Evolutionary conservation across 2,329 filamentous ascomycete genomes (phyloP).

Genomic region (Emmonsia crescens): DNA sequence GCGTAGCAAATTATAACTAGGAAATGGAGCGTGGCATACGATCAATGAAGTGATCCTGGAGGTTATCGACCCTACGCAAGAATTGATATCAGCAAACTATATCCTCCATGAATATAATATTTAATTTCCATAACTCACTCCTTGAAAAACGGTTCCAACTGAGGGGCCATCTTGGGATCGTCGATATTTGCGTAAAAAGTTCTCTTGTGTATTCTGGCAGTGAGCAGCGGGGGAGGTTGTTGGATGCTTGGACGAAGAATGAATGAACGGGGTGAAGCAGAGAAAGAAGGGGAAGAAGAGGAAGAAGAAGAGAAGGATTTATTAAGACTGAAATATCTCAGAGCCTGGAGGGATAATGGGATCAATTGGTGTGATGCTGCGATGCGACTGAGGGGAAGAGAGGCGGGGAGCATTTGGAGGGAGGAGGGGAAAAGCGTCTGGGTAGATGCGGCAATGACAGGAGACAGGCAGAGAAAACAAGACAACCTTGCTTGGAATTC

Average conservation of each 20-base stretch:
- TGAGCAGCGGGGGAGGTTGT: background rate
- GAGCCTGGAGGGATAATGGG: background rate
- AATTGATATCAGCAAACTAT: background rate
- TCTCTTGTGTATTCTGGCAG: slow-evolving; percentile 11
- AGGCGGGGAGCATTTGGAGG: slow-evolving; percentile 14
- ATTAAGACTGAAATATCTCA: background rate
- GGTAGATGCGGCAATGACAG: background rate
- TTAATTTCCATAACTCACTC: slow-evolving; percentile 43
- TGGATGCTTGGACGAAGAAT: background rate
- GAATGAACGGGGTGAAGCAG: background rate
- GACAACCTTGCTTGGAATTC: background rate
- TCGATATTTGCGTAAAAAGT: slow-evolving; percentile 37
- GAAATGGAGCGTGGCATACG: slow-evolving; percentile 36
- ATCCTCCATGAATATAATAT: background rate
- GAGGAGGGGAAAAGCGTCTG: background rate
- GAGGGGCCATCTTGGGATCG: slow-evolving; percentile 66
- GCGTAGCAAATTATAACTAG: background rate
- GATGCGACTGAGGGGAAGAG: slow-evolving; percentile 11
- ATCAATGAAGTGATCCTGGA: slow-evolving; percentile 75
- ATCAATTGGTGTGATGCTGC: slow-evolving; percentile 3
- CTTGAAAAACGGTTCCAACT: slow-evolving; percentile 86
- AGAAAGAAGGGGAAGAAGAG: background rate
- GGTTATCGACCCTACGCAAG: slow-evolving; percentile 52
- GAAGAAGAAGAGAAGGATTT: background rate
- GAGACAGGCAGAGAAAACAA: too few relatives aligned